Percentiles rank a stretch among this genome's conserved stretches.
Evolutionary conservation across 306 rosid genomes (phyloP).

Genomic region (Prunus mira): DNA sequence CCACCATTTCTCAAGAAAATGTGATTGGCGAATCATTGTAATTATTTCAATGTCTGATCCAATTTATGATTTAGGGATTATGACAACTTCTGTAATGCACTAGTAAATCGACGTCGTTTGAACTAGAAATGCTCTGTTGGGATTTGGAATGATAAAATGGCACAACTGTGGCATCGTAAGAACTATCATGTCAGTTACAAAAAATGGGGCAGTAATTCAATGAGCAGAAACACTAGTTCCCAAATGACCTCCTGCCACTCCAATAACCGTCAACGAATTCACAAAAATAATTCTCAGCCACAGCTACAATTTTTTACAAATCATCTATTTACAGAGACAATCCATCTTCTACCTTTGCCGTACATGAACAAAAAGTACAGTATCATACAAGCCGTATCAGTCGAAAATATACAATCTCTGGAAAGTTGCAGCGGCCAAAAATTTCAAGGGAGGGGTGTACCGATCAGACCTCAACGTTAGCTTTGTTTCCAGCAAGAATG

Average conservation of each 20-base stretch:
- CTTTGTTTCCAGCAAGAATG: conserved; percentile 96
- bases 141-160: not conserved
- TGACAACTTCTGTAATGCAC: too few relatives aligned
- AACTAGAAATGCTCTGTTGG: not conserved
- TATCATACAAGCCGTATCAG: conserved; percentile 8
- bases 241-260: not conserved
- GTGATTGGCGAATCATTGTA: too few relatives aligned
- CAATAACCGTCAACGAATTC: not conserved
- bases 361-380: not conserved
- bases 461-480: conserved; percentile 65
- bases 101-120: too few relatives aligned
- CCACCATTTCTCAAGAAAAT: too few relatives aligned
- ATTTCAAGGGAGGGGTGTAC: not conserved
- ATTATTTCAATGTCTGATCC: too few relatives aligned
- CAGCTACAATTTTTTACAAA: conserved; percentile 11
- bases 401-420: conserved; percentile 22
- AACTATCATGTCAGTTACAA: not conserved
- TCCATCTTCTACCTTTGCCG: not conserved
- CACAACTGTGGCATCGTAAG: not conserved
- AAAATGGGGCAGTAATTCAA: not conserved
- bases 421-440: not conserved
- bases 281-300: not conserved
- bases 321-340: conserved; percentile 12
- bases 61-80: too few relatives aligned
- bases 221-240: not conserved